Percentiles rank a stretch among this genome's conserved stretches.
Evolutionary conservation across 192 early-diverging fungal genomes (phyloP).

Genomic region (Podila epigama): DNA sequence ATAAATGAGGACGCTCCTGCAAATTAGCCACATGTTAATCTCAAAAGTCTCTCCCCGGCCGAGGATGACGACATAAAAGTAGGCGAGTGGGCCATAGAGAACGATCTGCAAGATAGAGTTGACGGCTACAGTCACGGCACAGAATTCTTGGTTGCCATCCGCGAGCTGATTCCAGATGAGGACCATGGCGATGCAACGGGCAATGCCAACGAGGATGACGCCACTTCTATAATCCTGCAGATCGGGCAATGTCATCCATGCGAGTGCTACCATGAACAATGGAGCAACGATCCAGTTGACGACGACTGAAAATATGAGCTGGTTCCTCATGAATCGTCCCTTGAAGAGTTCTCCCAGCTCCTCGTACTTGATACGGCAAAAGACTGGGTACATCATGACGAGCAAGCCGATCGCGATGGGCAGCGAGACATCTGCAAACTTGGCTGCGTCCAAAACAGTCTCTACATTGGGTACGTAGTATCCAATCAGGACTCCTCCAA

Average conservation of each 20-base stretch:
- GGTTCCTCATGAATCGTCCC: slow-evolving; percentile 55
- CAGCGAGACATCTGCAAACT: slow-evolving; percentile 71
- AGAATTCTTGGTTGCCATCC: slow-evolving; percentile 69
- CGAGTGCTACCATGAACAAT: slow-evolving; percentile 69
- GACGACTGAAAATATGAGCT: slow-evolving; percentile 62
- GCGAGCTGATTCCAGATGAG: slow-evolving; percentile 79
- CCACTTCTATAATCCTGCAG: slow-evolving; percentile 71
- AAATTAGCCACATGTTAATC: slow-evolving; percentile 65
- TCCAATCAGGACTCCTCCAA: slow-evolving; percentile 32
- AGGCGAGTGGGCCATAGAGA: slow-evolving; percentile 66
- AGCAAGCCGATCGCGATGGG: slow-evolving; percentile 74
- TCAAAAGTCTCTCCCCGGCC: slow-evolving; percentile 34
- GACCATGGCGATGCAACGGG: slow-evolving; percentile 81
- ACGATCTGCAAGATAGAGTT: slow-evolving; percentile 74
- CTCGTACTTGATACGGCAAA: slow-evolving; percentile 67
- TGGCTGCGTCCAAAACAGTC: slow-evolving; percentile 56
- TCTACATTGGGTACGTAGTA: slow-evolving; percentile 64
- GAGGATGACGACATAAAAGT: slow-evolving; percentile 64
- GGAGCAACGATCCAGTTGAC: slow-evolving; percentile 76
- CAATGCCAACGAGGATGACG: slow-evolving; percentile 60
- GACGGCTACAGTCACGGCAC: slow-evolving; percentile 73
- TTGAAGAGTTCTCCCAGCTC: slow-evolving; percentile 44
- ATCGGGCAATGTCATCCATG: slow-evolving; percentile 73
- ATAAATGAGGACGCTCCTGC: slow-evolving; percentile 65
- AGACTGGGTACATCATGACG: slow-evolving; percentile 79